A percentile compares a stretch with the other conserved stretches of the same genome.
Evolutionary conservation across 2,329 filamentous ascomycete genomes (phyloP).

Genomic region (Exophiala oligosperma): DNA sequence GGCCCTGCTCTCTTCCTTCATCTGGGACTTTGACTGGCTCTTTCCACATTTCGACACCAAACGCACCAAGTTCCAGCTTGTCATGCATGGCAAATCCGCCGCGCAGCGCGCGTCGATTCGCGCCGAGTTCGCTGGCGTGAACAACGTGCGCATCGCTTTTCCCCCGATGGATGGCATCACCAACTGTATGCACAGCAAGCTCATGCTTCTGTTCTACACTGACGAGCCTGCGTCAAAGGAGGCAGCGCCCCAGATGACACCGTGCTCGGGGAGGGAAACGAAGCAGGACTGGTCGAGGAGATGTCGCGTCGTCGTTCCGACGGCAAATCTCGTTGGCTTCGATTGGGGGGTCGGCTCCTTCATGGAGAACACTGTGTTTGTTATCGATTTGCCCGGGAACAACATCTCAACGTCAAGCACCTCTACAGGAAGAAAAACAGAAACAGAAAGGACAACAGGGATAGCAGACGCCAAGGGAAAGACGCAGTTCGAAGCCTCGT

Average conservation of each 20-base stretch:
- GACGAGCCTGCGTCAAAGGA: background rate
- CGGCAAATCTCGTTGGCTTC: constrained; percentile 78
- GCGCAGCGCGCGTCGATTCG: constrained; percentile 40
- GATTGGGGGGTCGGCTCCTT: constrained; percentile 85
- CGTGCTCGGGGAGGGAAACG: background rate
- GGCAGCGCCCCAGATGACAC: background rate
- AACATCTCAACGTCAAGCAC: constrained; percentile 5
- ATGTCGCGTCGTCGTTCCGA: constrained; percentile 74
- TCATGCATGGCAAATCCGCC: constrained; percentile 61
- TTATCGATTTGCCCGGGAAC: constrained; percentile 78
- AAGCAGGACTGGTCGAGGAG: constrained; percentile 6
- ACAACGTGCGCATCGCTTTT: constrained; percentile 69
- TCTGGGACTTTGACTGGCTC: constrained; percentile 82
- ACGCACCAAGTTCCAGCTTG: constrained; percentile 63
- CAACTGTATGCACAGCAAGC: constrained; percentile 88
- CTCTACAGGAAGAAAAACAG: constrained; percentile 32
- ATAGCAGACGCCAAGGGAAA: constrained; percentile 11
- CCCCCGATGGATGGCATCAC: constrained; percentile 72
- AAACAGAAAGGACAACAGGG: background rate
- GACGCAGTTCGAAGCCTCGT: constrained; percentile 66
- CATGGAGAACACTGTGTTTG: constrained; percentile 88
- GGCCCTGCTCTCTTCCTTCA: constrained; percentile 81
- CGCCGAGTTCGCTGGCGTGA: constrained; percentile 43
- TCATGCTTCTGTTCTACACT: constrained; percentile 82
- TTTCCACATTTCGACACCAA: constrained; percentile 65